phyloP scores from a whole-genome alignment of 106 monocot species.

The Dendrobium catenatum region DNA sequence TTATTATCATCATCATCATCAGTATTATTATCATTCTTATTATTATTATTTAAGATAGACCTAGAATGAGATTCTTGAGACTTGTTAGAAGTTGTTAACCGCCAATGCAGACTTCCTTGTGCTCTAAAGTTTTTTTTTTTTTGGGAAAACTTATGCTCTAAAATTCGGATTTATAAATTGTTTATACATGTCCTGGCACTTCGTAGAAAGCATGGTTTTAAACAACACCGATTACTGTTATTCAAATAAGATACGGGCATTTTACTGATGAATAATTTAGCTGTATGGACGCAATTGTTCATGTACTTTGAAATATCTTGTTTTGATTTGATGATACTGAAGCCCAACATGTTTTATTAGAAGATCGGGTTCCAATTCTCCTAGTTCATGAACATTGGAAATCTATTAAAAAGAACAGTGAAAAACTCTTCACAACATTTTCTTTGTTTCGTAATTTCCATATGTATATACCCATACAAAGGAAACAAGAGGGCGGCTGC shows the following conservation, averaged over 20 bases:
- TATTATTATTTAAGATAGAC: background rate
- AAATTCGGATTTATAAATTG: background rate
- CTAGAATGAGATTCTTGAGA: background rate
- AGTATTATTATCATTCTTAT: background rate
- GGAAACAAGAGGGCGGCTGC: background rate
- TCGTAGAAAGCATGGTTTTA: background rate
- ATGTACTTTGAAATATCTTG: background rate
- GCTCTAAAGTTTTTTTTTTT: background rate
- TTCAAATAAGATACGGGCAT: background rate
- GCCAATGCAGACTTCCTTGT: background rate
- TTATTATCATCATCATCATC: background rate
- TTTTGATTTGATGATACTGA: background rate
- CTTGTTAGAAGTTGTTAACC: background rate
- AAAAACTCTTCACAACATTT: too few species aligned
- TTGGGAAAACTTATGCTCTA: background rate
- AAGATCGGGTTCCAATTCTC: background rate
- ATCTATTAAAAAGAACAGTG: background rate
- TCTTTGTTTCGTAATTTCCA: background rate
- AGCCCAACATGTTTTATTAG: background rate
- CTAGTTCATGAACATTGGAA: background rate
- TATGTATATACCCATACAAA: background rate
- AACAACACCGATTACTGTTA: background rate
- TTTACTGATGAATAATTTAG: background rate
- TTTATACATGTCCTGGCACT: background rate
- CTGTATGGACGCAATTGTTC: background rate